Evolutionary conservation across 1,284 basidiomycete genomes (phyloP).

Genomic region (Ustilago hordei): DNA sequence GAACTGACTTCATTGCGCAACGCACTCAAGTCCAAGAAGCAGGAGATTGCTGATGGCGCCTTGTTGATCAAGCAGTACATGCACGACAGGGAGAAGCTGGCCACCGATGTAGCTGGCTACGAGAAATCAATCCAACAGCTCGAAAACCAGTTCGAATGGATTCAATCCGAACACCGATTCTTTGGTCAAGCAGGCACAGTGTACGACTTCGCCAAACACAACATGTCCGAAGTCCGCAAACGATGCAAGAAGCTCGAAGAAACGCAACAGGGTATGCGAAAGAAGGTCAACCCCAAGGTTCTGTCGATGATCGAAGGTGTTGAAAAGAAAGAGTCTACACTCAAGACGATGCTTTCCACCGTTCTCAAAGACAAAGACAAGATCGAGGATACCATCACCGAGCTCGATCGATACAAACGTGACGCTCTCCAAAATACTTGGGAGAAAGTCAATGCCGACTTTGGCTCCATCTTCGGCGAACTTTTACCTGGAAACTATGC

Average conservation of each 20-base stretch:
- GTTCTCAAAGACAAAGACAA: slow-evolving; percentile 95
- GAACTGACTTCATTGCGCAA: slow-evolving; percentile 85
- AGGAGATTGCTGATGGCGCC: slow-evolving; percentile 79
- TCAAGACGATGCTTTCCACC: slow-evolving; percentile 88
- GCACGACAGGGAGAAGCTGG: slow-evolving; percentile 73
- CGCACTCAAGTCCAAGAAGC: slow-evolving; percentile 84
- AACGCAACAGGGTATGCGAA: slow-evolving; percentile 87
- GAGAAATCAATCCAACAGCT: slow-evolving; percentile 71
- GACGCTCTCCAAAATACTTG: slow-evolving; percentile 94
- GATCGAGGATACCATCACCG: slow-evolving; percentile 92
- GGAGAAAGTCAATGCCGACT: slow-evolving; percentile 92
- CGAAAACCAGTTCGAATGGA: slow-evolving; percentile 90
- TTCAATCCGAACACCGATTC: slow-evolving; percentile 80
- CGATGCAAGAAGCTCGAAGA: slow-evolving; percentile 83
- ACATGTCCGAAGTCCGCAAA: slow-evolving; percentile 77
- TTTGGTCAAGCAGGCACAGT: slow-evolving; percentile 86
- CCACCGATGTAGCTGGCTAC: slow-evolving; percentile 71
- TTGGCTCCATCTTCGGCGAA: slow-evolving; percentile 96
- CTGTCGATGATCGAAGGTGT: slow-evolving; percentile 97
- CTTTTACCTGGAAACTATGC: slow-evolving; percentile 96
- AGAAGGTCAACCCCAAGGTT: slow-evolving; percentile 95
- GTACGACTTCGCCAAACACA: slow-evolving; percentile 84
- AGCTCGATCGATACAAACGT: slow-evolving; percentile 92
- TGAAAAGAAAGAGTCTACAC: slow-evolving; percentile 89
- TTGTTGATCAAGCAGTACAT: slow-evolving; percentile 76